phyloP scores from a whole-genome alignment of 371 early-diverging fungal genomes.

The Zopfochytrium polystomum region DNA sequence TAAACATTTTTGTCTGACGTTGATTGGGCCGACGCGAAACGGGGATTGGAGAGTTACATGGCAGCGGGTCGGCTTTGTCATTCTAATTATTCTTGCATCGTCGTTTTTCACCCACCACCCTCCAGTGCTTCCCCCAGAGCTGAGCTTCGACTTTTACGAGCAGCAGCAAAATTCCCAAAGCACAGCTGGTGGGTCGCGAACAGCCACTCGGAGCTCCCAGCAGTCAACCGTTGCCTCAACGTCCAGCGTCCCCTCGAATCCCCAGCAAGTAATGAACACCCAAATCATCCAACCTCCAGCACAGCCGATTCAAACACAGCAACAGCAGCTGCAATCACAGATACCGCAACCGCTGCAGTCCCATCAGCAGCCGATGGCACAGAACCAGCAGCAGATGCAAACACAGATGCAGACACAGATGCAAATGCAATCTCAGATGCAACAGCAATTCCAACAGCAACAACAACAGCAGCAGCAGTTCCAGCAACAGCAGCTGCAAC shows the following conservation, averaged over 20 bases:
- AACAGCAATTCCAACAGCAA: background rate
- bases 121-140: conserved; percentile 55
- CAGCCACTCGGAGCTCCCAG: background rate
- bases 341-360: too few relatives aligned
- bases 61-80: too few relatives aligned
- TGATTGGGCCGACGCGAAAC: too few relatives aligned
- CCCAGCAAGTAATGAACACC: background rate
- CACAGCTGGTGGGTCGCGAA: background rate
- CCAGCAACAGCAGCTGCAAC: background rate
- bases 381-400: too few relatives aligned
- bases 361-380: too few relatives aligned
- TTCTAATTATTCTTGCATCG: too few relatives aligned
- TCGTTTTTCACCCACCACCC: conserved; percentile 56
- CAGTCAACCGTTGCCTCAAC: conserved; percentile 26
- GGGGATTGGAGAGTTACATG: too few relatives aligned
- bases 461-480: conserved; percentile 1
- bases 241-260: conserved; percentile 2
- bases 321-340: conserved; percentile 6
- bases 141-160: too few relatives aligned
- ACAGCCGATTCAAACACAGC: conserved; percentile 17
- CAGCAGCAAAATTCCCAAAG: conserved; percentile 35
- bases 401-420: too few relatives aligned
- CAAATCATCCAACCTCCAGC: background rate
- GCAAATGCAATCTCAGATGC: background rate
- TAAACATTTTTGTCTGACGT: too few relatives aligned